Evolutionary conservation across 768 basidiomycete genomes (phyloP).

Genomic region (Amanita thiersii): DNA sequence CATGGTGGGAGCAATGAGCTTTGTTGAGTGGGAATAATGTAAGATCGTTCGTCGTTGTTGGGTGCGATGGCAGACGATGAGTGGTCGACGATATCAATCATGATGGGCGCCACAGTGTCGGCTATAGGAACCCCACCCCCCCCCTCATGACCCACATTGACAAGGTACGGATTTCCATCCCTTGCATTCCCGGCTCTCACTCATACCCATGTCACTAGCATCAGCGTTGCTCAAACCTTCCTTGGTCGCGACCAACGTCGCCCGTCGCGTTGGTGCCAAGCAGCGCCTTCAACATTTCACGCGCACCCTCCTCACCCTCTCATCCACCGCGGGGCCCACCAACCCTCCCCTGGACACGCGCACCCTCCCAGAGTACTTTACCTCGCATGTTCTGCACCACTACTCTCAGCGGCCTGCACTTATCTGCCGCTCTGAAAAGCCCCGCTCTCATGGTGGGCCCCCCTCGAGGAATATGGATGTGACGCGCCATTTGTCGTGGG

Average conservation of each 20-base stretch:
- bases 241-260: slow-evolving; percentile 10
- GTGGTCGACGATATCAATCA: too few species aligned
- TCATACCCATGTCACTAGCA: too few species aligned
- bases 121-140: too few species aligned
- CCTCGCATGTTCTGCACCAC: slow-evolving; percentile 40
- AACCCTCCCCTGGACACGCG: slow-evolving; percentile 45
- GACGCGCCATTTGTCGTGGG: slow-evolving; percentile 58
- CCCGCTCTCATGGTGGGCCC: slow-evolving; percentile 56
- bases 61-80: too few species aligned
- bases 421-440: slow-evolving; percentile 51
- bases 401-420: slow-evolving; percentile 50
- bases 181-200: too few species aligned
- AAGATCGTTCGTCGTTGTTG: too few species aligned
- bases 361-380: slow-evolving; percentile 60
- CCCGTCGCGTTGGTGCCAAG: background rate
- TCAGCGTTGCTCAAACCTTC: too few species aligned
- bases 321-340: slow-evolving; percentile 48
- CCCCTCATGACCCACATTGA: too few species aligned
- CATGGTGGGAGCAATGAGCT: too few species aligned
- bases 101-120: too few species aligned
- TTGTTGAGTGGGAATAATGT: too few species aligned
- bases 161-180: too few species aligned
- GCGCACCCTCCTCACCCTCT: slow-evolving; percentile 27
- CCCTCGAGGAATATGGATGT: slow-evolving; percentile 39
- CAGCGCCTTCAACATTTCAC: background rate